These are phyloP conservation scores for Parsonsia alboflavescens DNA, from an alignment of 257 asterid species.

Conservation along the genomic window DNA sequence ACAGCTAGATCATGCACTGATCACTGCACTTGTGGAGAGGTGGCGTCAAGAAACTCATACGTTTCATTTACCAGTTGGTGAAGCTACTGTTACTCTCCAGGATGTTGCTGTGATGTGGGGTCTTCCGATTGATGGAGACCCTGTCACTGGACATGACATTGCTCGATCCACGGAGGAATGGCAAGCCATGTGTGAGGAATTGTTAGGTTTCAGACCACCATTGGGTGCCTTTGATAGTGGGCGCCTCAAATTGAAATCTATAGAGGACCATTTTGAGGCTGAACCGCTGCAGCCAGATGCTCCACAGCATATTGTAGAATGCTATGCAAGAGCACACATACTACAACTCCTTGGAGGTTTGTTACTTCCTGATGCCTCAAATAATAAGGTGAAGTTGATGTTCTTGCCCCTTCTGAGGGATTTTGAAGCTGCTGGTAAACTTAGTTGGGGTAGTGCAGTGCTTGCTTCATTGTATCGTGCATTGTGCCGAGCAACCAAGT, in stretches of 20 bases:
- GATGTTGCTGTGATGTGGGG: slow-evolving; percentile 75
- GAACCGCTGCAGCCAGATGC: slow-evolving; percentile 59
- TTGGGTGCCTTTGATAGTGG: slow-evolving; percentile 66
- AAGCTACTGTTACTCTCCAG: slow-evolving; percentile 66
- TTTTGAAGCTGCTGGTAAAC: slow-evolving; percentile 58
- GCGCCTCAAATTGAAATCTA: slow-evolving; percentile 60
- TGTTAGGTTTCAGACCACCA: slow-evolving; percentile 66
- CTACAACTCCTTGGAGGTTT: slow-evolving; percentile 74
- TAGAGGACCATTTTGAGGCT: slow-evolving; percentile 59
- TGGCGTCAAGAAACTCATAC: slow-evolving; percentile 89
- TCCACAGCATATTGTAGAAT: slow-evolving; percentile 45
- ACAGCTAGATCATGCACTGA: slow-evolving; percentile 71
- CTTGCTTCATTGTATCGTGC: slow-evolving; percentile 74
- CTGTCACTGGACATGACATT: slow-evolving; percentile 68
- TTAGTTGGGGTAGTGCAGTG: slow-evolving; percentile 78
- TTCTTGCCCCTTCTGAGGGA: slow-evolving; percentile 70
- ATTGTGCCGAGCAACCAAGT: slow-evolving; percentile 63
- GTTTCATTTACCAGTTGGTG: slow-evolving; percentile 74
- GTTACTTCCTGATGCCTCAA: slow-evolving; percentile 69
- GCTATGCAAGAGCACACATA: slow-evolving; percentile 66
- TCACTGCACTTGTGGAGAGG: slow-evolving; percentile 72
- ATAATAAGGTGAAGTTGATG: slow-evolving; percentile 80
- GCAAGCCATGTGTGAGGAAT: slow-evolving; percentile 65
- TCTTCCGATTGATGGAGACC: slow-evolving; percentile 69
- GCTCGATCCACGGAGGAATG: slow-evolving; percentile 72